Base-by-base conservation (phyloP, 306 rosid genomes). In the Malus fusca region DNA sequence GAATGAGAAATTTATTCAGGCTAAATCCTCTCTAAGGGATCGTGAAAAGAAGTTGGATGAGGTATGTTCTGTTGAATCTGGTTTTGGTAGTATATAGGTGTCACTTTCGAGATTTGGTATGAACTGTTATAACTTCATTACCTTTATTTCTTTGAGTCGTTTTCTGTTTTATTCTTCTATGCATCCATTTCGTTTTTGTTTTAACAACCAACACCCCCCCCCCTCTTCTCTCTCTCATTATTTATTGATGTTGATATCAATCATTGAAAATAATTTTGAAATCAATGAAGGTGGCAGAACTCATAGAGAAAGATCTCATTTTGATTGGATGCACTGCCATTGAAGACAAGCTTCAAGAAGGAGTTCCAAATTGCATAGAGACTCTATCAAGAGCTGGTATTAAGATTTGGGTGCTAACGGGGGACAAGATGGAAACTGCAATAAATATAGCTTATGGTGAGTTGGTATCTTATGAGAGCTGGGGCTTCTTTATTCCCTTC, bases 331-430 rank as follows among this genome's bases (percentile, higher is more conserved):
- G 91, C 85, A 95, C 98, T 74, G 98, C 98, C 75, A 95, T 95
- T 30, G 98, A 95, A 86, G 98, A 95, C 85, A 95, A 95, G 82
- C 98, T 95, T 87, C 98, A 95, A 88, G 98, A 95, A 87, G 98
- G 98, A 71, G 98, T 95, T 61, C 98, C 98, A 60, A 80, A 81
- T 80, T 92, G 98, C 84, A 90, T 95, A 80, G 96, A 89, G 89
- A 95, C 97, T 81, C 96, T 95, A 69, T 79, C 93, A 67, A 84
- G 88, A 83, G 98, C 98, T 82, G 98, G 98, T 71, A 95, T 95
- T 83, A 95, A 95, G 85, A 85, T 95, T 80, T 95, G 98, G 98
- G 86, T 95, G 77, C 90, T 95, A 43, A 95, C 98, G 7, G 98
- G 98, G 69, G 98, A 95, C 91, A 95, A 95, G 89, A 89, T 95